A percentile compares a stretch with the other conserved stretches of the same genome.
These are phyloP conservation scores for Corymbia citriodora DNA, from an alignment of 441 rosid species.

Conservation along the genomic window DNA sequence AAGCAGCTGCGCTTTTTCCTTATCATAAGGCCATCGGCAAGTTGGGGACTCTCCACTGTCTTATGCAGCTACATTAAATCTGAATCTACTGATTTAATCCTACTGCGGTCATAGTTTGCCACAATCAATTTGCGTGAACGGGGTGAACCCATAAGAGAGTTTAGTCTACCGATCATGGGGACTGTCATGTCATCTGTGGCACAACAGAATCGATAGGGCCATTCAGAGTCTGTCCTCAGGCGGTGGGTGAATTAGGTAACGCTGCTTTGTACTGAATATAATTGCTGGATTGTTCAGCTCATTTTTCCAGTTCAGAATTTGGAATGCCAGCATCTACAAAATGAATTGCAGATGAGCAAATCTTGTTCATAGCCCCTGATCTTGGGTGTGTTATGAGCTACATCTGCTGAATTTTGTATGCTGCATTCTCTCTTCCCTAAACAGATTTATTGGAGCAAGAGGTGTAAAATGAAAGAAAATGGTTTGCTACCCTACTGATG, in stretches of 20 bases:
- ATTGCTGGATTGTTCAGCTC: background rate
- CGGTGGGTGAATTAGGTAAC: background rate
- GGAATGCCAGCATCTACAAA: background rate
- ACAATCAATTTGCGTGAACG: background rate
- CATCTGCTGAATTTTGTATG: background rate
- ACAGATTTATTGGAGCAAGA: background rate
- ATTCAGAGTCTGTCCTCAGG: background rate
- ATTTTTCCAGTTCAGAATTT: background rate
- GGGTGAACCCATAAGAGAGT: background rate
- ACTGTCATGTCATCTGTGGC: background rate
- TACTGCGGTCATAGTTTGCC: background rate
- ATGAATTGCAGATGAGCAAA: background rate
- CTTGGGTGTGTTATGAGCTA: background rate
- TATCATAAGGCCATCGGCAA: background rate
- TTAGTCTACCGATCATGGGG: background rate
- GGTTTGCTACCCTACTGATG: background rate
- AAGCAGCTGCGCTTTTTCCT: background rate
- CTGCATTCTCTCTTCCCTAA: background rate
- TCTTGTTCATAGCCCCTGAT: background rate
- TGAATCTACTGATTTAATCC: background rate
- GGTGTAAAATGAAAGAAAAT: background rate
- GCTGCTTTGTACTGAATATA: background rate
- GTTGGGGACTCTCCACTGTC: background rate
- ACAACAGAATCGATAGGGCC: background rate
- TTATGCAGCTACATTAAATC: background rate